Evolutionary conservation across 148 eudicot genomes (phyloP).

Genomic region (Nepenthes mirabilis): DNA sequence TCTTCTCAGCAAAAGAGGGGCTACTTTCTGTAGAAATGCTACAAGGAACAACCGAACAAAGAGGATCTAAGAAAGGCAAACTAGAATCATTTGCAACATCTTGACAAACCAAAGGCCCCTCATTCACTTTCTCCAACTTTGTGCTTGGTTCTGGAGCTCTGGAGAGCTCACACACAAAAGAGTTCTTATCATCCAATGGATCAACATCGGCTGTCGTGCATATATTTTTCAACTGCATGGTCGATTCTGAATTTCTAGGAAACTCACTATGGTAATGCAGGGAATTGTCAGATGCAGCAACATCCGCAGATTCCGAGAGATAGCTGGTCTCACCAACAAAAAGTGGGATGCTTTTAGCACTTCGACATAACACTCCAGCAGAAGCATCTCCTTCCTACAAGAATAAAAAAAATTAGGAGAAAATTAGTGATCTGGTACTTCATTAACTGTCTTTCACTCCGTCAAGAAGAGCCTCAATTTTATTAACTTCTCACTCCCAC

Average conservation of each 20-base stretch:
- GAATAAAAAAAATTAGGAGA: background rate
- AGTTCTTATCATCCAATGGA: conserved; percentile 33
- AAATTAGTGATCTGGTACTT: background rate
- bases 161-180: conserved; percentile 33
- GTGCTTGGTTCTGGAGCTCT: conserved; percentile 39
- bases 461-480: no score
- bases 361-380: conserved; percentile 10
- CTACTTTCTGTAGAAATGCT: conserved; percentile 43
- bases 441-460: background rate
- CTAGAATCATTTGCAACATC: conserved; percentile 31
- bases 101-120: conserved; percentile 22
- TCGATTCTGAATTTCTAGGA: conserved; percentile 35
- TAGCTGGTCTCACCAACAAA: conserved; percentile 51
- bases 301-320: conserved; percentile 74
- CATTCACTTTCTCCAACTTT: conserved; percentile 13
- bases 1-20: conserved; percentile 12
- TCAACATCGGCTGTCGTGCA: conserved; percentile 14
- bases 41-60: conserved; percentile 91
- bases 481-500: no score
- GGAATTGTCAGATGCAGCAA: conserved; percentile 60
- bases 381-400: conserved; percentile 22
- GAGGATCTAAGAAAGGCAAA: conserved; percentile 51
- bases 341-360: conserved; percentile 15
- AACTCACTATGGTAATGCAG: conserved; percentile 28
- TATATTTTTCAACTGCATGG: conserved; percentile 21